Evolutionary conservation across 495 filamentous ascomycete genomes (phyloP), one percentile per base, ranked within the genome.

Genomic region (Penicillium samsonianum): DNA sequence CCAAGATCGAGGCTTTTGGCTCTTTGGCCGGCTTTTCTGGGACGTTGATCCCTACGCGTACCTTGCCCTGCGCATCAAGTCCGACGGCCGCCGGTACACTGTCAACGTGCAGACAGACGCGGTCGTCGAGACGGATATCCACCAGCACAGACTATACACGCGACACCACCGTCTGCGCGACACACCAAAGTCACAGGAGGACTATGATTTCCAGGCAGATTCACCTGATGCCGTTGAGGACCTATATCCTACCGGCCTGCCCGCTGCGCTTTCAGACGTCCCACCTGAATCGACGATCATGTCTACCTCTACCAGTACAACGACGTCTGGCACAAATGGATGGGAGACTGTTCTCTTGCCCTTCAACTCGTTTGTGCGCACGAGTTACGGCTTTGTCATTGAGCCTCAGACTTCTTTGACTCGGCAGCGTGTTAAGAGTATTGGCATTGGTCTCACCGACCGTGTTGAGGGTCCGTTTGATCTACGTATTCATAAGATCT

Each of bases 91-190:
- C 9, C 87, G 89, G 60, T 98, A 98, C 74, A 91, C 94, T 49
- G 86, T 98, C 48, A 98, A 98, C 71, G 77, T 98, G 37, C 95
- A 97, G 78, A 96, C 91, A 10, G 94, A 98, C 58, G 88, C 88
- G 1, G 84, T 98, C 51, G 88, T 96, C 45, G 86, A 91, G 33
- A 93, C 92, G 4, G 94, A 98, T 73, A 79, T 98, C 56, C 95
- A 97, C 72, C 94, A 98, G 73, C 95, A 98, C 72, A 80, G 95
- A 58, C 68, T 98, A 14, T 96, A 95, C 72, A 83, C 88, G 17
- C 87, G 85, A 68, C 84, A 84, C 49, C 77, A 80, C 59, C 74
- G 71, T 22, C 59, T 76, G 12, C 62, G 60, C 44, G 33, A 60
- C 16, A 16, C 47, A 43, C 14, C 25, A 26, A 23, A 11, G 1